A percentile compares a stretch with the other conserved stretches of the same genome.
These are phyloP conservation scores for Penicillium concentricum DNA, from an alignment of 2,329 filamentous ascomycete species.

Conservation along the genomic window DNA sequence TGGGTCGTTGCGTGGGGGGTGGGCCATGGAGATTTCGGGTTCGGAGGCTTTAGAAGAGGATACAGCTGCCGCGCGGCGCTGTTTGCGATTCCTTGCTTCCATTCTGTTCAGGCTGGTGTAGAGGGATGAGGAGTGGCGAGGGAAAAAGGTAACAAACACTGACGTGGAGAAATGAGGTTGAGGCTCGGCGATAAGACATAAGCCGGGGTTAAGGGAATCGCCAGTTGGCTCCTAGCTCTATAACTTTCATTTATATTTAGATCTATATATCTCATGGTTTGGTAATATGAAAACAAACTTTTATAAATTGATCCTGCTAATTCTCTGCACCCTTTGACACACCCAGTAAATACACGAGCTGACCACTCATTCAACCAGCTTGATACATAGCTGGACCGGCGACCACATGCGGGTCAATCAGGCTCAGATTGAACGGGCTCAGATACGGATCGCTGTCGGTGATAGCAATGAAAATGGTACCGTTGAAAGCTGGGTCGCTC, in stretches of 20 bases:
- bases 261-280: background rate
- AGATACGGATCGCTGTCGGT: slow-evolving; percentile 68
- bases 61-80: slow-evolving; percentile 38
- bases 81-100: slow-evolving; percentile 40
- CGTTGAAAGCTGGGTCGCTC: slow-evolving; percentile 69
- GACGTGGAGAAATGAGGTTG: slow-evolving; percentile 10
- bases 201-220: slow-evolving; percentile 1
- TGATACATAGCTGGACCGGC: slow-evolving; percentile 72
- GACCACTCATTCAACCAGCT: slow-evolving; percentile 58
- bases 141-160: slow-evolving; percentile 5
- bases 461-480: slow-evolving; percentile 75
- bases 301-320: background rate
- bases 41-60: slow-evolving; percentile 13
- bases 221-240: background rate
- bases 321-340: background rate
- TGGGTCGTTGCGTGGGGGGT: slow-evolving; percentile 27
- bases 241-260: background rate
- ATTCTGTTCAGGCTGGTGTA: slow-evolving; percentile 16
- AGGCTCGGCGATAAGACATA: slow-evolving; percentile 10
- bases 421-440: slow-evolving; percentile 72
- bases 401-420: slow-evolving; percentile 73
- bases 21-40: slow-evolving; percentile 18
- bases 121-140: background rate
- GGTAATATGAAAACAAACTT: background rate
- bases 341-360: background rate